phyloP scores from a whole-genome alignment of 352 stramenopile genomes.

The Globisporangium parvum region DNA sequence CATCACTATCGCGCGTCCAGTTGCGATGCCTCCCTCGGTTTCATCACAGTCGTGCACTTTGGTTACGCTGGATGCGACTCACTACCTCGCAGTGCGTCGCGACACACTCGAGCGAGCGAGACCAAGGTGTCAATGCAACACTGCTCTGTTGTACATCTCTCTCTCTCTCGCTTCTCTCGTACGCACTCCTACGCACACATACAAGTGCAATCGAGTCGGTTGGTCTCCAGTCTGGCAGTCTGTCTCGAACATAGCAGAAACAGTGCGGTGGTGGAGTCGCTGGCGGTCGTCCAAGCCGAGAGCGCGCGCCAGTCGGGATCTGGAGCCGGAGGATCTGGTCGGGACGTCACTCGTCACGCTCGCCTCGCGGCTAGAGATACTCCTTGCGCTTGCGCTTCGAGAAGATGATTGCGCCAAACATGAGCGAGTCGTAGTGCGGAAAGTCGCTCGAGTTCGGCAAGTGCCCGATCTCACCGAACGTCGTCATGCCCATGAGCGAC shows the following conservation, averaged over 20 bases:
- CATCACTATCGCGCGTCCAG: neutral
- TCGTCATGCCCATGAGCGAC: constrained; percentile 85
- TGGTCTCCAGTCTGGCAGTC: too few species aligned
- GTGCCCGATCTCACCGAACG: constrained; percentile 84
- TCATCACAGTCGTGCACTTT: too few species aligned
- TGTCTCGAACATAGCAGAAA: too few species aligned
- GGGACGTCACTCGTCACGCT: neutral
- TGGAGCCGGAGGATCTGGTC: too few species aligned
- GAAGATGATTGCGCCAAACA: constrained; percentile 86
- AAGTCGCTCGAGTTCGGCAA: constrained; percentile 74
- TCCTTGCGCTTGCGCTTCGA: constrained; percentile 80
- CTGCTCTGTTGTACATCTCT: constrained; percentile 1
- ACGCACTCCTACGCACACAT: neutral
- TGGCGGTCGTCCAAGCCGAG: too few species aligned
- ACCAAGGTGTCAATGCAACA: neutral
- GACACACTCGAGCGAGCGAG: too few species aligned
- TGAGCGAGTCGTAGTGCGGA: constrained; percentile 86
- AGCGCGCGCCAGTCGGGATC: too few species aligned
- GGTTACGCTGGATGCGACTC: too few species aligned
- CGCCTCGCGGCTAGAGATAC: constrained; percentile 35
- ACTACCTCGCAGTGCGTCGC: too few species aligned
- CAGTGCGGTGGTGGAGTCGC: too few species aligned
- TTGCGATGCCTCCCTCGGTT: too few species aligned
- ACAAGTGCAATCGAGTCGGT: too few species aligned
- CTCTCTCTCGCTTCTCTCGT: neutral